Percentiles rank a stretch among this genome's conserved stretches.
phyloP scores from a whole-genome alignment of 805 yeast species.

The Nakazawaea wickerhamii region DNA sequence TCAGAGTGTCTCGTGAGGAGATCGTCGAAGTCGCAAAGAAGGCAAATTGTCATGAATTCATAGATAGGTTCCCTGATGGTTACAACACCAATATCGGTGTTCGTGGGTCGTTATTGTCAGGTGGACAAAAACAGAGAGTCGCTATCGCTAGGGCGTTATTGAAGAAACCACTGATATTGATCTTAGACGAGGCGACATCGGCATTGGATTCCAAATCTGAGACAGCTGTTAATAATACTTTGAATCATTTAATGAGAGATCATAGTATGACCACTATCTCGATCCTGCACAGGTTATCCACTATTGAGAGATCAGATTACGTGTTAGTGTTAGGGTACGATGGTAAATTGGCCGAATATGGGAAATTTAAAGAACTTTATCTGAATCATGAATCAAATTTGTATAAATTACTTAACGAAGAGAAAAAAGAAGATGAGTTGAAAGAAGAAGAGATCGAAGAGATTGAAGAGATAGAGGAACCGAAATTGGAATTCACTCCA shows the following conservation, averaged over 20 bases:
- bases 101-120: conserved; percentile 42
- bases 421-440: conserved; percentile 16
- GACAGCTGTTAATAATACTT: conserved; percentile 72
- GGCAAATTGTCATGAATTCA: conserved; percentile 72
- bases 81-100: conserved; percentile 57
- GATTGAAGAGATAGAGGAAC: conserved; percentile 10
- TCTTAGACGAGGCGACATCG: conserved; percentile 87
- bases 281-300: conserved; percentile 87
- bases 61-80: conserved; percentile 73
- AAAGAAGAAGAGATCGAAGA: conserved; percentile 14
- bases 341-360: conserved; percentile 76
- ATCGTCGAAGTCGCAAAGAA: conserved; percentile 57
- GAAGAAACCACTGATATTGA: conserved; percentile 61
- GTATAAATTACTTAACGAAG: conserved; percentile 27
- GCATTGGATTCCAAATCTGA: conserved; percentile 90
- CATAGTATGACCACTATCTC: conserved; percentile 73
- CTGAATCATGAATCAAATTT: conserved; percentile 30
- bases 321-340: conserved; percentile 75
- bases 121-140: conserved; percentile 74
- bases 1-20: conserved; percentile 54
- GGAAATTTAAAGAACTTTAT: conserved; percentile 55
- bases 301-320: conserved; percentile 78
- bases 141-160: conserved; percentile 74
- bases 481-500: not conserved
- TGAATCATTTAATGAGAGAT: conserved; percentile 48